These are phyloP conservation scores for Hymenoscyphus fructigenus DNA, from an alignment of 2,329 filamentous ascomycete genomes.

Conservation along the genomic window DNA sequence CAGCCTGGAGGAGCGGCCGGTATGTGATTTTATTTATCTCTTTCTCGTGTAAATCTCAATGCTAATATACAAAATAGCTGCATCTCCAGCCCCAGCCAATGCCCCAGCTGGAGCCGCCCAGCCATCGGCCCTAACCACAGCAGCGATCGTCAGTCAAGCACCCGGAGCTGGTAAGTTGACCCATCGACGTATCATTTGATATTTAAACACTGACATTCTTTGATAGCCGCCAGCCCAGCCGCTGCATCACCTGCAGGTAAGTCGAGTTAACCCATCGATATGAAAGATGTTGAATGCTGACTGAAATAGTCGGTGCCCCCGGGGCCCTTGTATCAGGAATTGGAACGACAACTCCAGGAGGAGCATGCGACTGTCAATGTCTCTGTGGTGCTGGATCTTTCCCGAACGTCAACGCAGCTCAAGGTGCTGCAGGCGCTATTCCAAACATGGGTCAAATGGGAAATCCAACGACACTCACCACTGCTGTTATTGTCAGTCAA, in stretches of 20 bases:
- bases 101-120: background rate
- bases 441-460: slow-evolving; percentile 1
- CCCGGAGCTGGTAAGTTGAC: background rate
- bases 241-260: slow-evolving; percentile 4
- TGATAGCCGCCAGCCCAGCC: background rate
- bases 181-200: no score
- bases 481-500: slow-evolving; percentile 14
- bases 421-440: slow-evolving; percentile 6
- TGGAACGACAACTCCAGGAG: slow-evolving; percentile 19
- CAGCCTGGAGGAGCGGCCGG: background rate
- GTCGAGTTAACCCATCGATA: background rate
- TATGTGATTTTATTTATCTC: background rate
- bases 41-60: no score
- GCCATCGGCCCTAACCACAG: slow-evolving; percentile 10
- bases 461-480: slow-evolving; percentile 8
- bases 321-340: slow-evolving; percentile 22
- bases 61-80: background rate
- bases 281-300: background rate
- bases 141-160: slow-evolving; percentile 8
- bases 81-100: slow-evolving; percentile 8
- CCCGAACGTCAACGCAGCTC: background rate
- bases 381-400: slow-evolving; percentile 28
- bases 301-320: slow-evolving; percentile 19
- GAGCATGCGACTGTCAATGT: slow-evolving; percentile 27
- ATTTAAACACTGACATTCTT: no score